Percentiles rank a stretch among this genome's conserved stretches.
Conservation (phyloP, 441 rosid species). For the Gossypium schwendimanii region DNA sequence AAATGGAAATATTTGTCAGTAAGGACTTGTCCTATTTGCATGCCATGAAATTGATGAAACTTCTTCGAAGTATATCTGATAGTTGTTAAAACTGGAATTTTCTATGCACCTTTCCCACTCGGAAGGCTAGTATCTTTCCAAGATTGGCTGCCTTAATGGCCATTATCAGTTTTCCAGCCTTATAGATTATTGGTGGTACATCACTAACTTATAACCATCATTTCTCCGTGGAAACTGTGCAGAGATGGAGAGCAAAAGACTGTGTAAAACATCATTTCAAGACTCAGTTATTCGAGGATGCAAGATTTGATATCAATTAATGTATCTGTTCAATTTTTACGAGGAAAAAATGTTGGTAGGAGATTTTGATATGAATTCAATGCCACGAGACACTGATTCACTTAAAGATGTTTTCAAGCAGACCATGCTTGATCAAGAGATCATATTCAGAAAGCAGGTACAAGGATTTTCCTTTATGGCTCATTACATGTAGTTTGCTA, state of each 20-base stretch:
- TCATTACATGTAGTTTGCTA: neutral
- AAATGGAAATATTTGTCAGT: neutral
- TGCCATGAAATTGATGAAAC: neutral
- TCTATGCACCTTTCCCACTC: neutral
- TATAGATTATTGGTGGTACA: neutral
- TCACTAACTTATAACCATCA: neutral
- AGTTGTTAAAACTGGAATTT: neutral
- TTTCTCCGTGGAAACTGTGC: constrained; percentile 6
- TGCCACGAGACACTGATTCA: constrained; percentile 23
- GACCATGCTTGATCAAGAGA: constrained; percentile 43
- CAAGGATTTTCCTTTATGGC: neutral
- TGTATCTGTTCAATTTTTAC: constrained; percentile 5
- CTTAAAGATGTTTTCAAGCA: constrained; percentile 29
- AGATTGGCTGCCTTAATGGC: constrained; percentile 1
- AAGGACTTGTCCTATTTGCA: neutral
- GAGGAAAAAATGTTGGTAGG: constrained; percentile 25
- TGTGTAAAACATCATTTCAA: neutral
- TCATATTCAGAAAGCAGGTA: constrained; percentile 44
- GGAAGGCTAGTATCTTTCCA: neutral
- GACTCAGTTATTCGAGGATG: constrained; percentile 1
- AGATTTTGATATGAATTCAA: constrained; percentile 31
- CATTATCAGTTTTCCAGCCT: neutral
- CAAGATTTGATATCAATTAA: constrained; percentile 10
- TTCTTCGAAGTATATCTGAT: neutral
- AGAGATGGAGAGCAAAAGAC: neutral